phyloP scores from a whole-genome alignment of 2,329 filamentous ascomycete species.

The Knufia fluminis region DNA sequence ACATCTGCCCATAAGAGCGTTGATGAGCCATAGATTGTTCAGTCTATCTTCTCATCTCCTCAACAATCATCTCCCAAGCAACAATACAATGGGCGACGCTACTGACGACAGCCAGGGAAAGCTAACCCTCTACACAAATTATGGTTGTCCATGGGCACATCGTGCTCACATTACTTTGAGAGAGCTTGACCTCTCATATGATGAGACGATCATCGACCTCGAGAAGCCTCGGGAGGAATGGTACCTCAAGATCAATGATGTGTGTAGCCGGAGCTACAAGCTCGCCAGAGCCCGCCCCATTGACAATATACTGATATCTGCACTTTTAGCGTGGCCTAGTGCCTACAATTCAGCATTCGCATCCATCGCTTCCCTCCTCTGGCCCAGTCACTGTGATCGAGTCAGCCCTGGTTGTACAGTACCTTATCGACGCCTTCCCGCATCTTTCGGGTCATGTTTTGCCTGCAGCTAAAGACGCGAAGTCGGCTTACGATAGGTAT shows the following conservation, averaged over 20 bases:
- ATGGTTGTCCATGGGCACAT: conserved; percentile 63
- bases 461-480: conserved; percentile 43
- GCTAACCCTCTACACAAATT: conserved; percentile 63
- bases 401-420: conserved; percentile 63
- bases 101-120: conserved; percentile 28
- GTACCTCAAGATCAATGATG: conserved; percentile 67
- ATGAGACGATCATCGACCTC: conserved; percentile 66
- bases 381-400: conserved; percentile 64
- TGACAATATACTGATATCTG: background rate
- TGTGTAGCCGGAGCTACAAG: conserved; percentile 24
- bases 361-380: conserved; percentile 41
- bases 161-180: conserved; percentile 63
- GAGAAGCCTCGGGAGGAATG: conserved; percentile 57
- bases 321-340: conserved; percentile 56
- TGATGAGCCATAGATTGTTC: background rate
- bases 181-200: conserved; percentile 56
- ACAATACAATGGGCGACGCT: background rate
- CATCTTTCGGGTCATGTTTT: conserved; percentile 42
- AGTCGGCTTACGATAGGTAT: conserved; percentile 53
- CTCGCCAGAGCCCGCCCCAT: background rate
- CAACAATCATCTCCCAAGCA: no score
- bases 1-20: background rate
- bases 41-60: background rate
- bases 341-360: conserved; percentile 45
- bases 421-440: conserved; percentile 60